Evolutionary conservation across 1,284 basidiomycete genomes (phyloP), one percentile per base, ranked within the genome.

Genomic region (Irpex sp.): DNA sequence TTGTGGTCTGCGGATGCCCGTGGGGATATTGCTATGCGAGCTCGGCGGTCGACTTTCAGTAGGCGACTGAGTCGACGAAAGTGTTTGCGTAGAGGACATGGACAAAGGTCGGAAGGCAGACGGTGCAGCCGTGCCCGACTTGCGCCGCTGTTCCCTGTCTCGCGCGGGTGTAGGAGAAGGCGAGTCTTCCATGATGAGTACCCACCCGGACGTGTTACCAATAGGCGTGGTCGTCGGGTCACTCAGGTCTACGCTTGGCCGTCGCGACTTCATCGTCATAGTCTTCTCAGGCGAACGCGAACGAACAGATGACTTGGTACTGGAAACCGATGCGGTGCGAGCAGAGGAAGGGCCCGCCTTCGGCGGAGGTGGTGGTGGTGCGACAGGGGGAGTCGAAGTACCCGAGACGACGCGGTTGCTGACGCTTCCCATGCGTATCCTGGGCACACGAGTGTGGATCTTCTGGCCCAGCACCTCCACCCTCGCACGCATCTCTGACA

Each of bases 401-500:
- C 67, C 76, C 79, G 59, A 74, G 65, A 66, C 74, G 80, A 47
- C 80, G 51, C 83, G 81, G 62, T 79, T 81, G 43, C 83, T 85
- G 57, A 86, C 82, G 69, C 90, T 92, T 33, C 85, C 86, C 84
- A 91, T 90, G 7, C 91, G 87, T 60, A 93, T 71, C 61, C 90
- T 82, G 19, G 91, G 92, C 59, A 93, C 91, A 54, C 89, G 88
- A 51, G 90, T 92, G 69, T 92, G 90, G 59, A 93, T 90, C 76
- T 90, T 91, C 76, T 92, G 90, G 70, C 93, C 90, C 55, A 93
- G 76, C 68, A 88, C 90, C 70, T 80, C 86, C 46, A 93, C 90
- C 59, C 89, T 83, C 57, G 89, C 90, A 60, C 92, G 84, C 89
- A 93, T 92, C 71, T 93, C 92, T 33, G 90, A 89, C 1, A 93